Percentiles rank a stretch among this genome's conserved stretches.
phyloP scores from a whole-genome alignment of 176 grass and related monocot species.

The Dendrocalamus sinicus region DNA sequence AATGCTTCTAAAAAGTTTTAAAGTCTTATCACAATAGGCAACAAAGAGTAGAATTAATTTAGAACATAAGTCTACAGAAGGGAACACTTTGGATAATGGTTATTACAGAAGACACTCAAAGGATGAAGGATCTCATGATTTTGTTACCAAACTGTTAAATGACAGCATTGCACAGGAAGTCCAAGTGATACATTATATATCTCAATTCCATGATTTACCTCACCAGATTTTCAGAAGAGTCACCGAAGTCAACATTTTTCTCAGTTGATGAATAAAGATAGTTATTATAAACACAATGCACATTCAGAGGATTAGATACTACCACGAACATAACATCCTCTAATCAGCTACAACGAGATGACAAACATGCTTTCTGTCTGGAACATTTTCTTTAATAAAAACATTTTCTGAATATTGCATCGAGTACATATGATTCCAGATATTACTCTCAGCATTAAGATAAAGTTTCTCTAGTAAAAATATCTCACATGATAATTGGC shows the following conservation, averaged over 20 bases:
- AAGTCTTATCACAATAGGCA: background rate
- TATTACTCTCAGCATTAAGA: background rate
- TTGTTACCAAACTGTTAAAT: background rate
- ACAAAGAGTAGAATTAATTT: slow-evolving; percentile 5
- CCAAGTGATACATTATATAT: slow-evolving; percentile 11
- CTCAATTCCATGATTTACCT: background rate
- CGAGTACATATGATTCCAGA: background rate
- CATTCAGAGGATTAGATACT: background rate
- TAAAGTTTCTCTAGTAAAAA: slow-evolving; percentile 19
- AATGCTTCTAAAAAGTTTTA: background rate
- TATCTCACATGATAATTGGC: background rate
- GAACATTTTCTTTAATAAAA: slow-evolving; percentile 8
- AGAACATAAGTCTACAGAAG: background rate
- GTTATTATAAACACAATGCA: background rate
- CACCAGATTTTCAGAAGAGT: background rate
- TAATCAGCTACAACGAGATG: background rate
- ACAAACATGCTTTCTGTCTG: background rate
- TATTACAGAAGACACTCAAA: background rate
- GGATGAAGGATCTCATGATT: background rate
- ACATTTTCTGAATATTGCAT: background rate
- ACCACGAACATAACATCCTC: background rate
- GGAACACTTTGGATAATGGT: background rate
- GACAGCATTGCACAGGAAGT: background rate
- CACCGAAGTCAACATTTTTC: background rate
- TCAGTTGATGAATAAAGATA: slow-evolving; percentile 26